Conservation (phyloP, 2,329 filamentous ascomycete genomes). For the Aspergillus amoenus region DNA sequence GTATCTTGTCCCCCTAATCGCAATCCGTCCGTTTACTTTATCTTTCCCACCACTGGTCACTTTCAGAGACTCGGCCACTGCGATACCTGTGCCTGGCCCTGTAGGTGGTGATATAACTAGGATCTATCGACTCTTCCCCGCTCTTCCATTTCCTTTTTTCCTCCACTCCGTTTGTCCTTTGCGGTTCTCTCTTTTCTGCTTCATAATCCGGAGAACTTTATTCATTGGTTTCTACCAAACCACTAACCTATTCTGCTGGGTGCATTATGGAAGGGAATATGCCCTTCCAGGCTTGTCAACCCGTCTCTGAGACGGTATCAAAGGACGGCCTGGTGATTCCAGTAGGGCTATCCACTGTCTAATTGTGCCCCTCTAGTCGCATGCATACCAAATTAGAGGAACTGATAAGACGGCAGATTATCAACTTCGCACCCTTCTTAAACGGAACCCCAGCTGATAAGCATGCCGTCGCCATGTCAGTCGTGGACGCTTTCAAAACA, state of each 20-base stretch:
- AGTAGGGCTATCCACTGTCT: slow-evolving; percentile 23
- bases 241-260: background rate
- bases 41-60: background rate
- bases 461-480: slow-evolving; percentile 64
- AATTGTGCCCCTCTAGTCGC: background rate
- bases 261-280: slow-evolving; percentile 20
- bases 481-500: slow-evolving; percentile 77
- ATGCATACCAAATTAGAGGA: background rate
- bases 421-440: slow-evolving; percentile 75
- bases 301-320: slow-evolving; percentile 36
- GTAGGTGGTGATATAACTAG: background rate
- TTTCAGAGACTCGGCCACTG: background rate
- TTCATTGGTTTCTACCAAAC: background rate
- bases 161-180: background rate
- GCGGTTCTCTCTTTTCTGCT: background rate
- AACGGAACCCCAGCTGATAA: slow-evolving; percentile 61
- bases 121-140: background rate
- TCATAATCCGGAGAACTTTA: background rate
- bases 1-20: background rate
- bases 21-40: background rate
- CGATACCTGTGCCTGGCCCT: background rate
- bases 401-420: slow-evolving; percentile 54
- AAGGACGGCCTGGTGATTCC: slow-evolving; percentile 47
- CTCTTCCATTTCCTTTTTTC: background rate
- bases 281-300: slow-evolving; percentile 20